Evolutionary conservation across 176 grass and related monocot species (phyloP).

Genomic region (Guadua angustifolia): DNA sequence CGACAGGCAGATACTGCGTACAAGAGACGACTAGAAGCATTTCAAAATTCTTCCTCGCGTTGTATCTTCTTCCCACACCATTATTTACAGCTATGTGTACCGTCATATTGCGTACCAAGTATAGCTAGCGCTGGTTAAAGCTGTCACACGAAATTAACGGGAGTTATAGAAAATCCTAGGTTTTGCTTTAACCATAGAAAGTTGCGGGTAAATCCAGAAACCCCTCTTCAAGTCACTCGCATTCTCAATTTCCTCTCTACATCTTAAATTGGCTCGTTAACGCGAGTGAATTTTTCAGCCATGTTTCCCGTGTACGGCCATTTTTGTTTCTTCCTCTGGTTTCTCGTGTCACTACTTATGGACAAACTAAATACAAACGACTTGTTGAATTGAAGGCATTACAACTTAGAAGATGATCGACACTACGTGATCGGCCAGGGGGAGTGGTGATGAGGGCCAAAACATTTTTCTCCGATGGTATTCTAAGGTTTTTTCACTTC

Average conservation of each 20-base stretch:
- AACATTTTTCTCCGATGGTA: too few relatives aligned
- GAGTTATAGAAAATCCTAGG: background rate
- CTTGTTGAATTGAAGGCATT: too few relatives aligned
- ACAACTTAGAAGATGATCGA: too few relatives aligned
- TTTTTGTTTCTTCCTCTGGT: too few relatives aligned
- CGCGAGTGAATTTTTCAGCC: too few relatives aligned
- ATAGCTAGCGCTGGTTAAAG: background rate
- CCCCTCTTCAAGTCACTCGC: background rate
- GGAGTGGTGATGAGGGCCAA: too few relatives aligned
- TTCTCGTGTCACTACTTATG: too few relatives aligned
- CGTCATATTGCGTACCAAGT: background rate
- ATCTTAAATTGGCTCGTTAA: background rate
- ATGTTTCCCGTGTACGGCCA: too few relatives aligned
- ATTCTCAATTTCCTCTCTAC: background rate
- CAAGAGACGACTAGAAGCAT: conserved; percentile 27
- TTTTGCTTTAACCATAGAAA: background rate
- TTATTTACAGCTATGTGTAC: background rate
- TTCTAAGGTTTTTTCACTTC: too few relatives aligned
- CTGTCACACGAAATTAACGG: background rate
- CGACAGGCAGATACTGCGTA: background rate
- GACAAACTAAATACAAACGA: too few relatives aligned
- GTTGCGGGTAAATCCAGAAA: background rate
- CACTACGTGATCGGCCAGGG: too few relatives aligned
- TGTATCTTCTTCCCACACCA: background rate
- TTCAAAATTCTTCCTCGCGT: conserved; percentile 25